phyloP scores from a whole-genome alignment of 2,329 filamentous ascomycete species.

The Colletotrichum cereale region DNA sequence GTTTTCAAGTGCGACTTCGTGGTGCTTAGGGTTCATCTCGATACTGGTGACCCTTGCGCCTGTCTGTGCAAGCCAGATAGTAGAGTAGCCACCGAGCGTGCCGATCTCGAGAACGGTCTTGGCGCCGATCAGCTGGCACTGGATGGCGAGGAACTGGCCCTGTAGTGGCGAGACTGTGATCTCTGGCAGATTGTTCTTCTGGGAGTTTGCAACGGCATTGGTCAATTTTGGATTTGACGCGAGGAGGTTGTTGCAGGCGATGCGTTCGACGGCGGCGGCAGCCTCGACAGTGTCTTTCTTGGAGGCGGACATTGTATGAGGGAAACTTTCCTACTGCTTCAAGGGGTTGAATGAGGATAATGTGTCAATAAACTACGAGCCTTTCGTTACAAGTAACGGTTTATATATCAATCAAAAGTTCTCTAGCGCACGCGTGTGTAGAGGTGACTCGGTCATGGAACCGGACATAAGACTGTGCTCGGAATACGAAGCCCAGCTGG shows the following conservation, averaged over 20 bases:
- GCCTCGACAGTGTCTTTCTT: slow-evolving; percentile 4
- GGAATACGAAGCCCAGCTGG: background rate
- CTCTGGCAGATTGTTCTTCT: slow-evolving; percentile 50
- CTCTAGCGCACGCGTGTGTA: background rate
- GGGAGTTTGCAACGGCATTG: slow-evolving; percentile 49
- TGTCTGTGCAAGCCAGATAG: slow-evolving; percentile 63
- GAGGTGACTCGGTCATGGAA: background rate
- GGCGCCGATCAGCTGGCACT: slow-evolving; percentile 51
- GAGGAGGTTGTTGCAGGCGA: slow-evolving; percentile 5
- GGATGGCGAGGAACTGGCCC: slow-evolving; percentile 55
- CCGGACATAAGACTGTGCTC: background rate
- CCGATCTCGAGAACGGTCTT: slow-evolving; percentile 65
- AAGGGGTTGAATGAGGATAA: background rate
- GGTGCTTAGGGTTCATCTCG: slow-evolving; percentile 61
- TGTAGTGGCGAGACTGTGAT: slow-evolving; percentile 52
- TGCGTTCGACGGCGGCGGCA: slow-evolving; percentile 1
- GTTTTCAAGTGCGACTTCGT: slow-evolving; percentile 61
- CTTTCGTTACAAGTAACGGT: background rate
- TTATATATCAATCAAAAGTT: background rate
- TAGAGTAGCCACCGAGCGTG: slow-evolving; percentile 66
- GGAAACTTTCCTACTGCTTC: no score
- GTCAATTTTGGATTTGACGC: slow-evolving; percentile 40
- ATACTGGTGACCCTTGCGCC: slow-evolving; percentile 62
- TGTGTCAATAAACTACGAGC: no score
- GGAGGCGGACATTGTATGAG: background rate